Evolutionary conservation across 495 filamentous ascomycete species (phyloP), one percentile per base, ranked within the genome.

Genomic region (Sordaria brevicollis): DNA sequence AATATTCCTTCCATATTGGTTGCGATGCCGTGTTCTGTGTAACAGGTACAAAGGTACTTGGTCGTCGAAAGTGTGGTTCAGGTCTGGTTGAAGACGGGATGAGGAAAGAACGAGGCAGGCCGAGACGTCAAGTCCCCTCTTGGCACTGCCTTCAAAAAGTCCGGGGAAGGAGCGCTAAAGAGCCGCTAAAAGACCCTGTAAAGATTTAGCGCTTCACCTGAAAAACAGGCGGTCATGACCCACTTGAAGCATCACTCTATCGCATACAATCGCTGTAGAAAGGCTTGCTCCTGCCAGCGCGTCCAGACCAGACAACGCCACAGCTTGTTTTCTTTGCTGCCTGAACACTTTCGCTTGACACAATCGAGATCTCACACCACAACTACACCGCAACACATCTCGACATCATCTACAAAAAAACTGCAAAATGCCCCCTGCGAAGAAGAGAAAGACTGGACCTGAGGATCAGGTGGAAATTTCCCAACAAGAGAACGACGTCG

Each of bases 381-480:
- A 15, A 67, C 34, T 33, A 35, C 10, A 62, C 33, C 9, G 19
- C 5, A 33, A 35, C 13, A 66, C 19, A 19, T 31, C 35, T 31
- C 49, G 35, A 33, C 17, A 33, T 17, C 36, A 37, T 36, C n/a
- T 25, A 34, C 3, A n/a, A 62, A 13, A 9, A 54, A 35, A 49
- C 15, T 79, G 0, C 70, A 74, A 33, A 69, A 82, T 76, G 82
- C 83, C 83, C 41, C 82, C 83, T 39, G 76, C 83, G 31, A 85
- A 85, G 75, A 86, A 81, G 73, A 81, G 82, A 73, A 86, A 83
- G 72, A 83, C 81, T 9, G 70, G 73, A 3, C 70, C 67, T 2
- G 76, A 76, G 8, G 75, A 62, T 0, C 71, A 76, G 54, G 68
- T 69, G 13, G 54, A 77, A 9, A 70, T 77, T 19, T 70, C 66